These are phyloP conservation scores for Leucosporidium scottii DNA, from an alignment of 768 basidiomycete species.

Conservation along the genomic window DNA sequence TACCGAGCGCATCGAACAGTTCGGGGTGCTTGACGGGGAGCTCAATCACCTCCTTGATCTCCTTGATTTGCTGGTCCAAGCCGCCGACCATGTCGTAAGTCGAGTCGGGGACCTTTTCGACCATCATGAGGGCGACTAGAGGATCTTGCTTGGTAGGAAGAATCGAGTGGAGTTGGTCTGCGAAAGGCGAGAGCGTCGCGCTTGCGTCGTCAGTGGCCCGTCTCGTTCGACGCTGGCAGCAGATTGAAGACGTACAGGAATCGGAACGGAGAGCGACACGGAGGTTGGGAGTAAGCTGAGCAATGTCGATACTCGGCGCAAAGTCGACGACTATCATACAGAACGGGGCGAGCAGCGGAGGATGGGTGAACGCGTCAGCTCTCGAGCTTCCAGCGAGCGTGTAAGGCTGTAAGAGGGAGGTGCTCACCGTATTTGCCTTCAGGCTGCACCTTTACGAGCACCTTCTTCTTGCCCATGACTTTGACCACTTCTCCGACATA, in stretches of 20 bases:
- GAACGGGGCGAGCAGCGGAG: not conserved
- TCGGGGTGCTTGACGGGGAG: conserved; percentile 96
- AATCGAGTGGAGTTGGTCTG: conserved; percentile 90
- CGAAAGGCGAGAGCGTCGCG: not conserved
- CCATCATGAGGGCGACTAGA: conserved; percentile 98
- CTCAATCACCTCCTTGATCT: conserved; percentile 98
- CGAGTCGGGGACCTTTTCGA: conserved; percentile 97
- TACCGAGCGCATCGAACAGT: conserved; percentile 89
- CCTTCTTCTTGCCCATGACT: conserved; percentile 99
- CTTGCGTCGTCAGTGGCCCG: not conserved
- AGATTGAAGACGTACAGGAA: conserved; percentile 43
- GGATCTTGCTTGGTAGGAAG: conserved; percentile 97
- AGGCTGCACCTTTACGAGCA: conserved; percentile 94
- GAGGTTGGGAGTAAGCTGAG: conserved; percentile 69
- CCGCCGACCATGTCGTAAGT: conserved; percentile 99
- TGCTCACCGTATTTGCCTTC: conserved; percentile 96
- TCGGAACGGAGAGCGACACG: conserved; percentile 95
- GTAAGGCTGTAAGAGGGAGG: not conserved
- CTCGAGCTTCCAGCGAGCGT: not conserved
- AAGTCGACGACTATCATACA: conserved; percentile 73
- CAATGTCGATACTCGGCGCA: conserved; percentile 75
- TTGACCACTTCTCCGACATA: conserved; percentile 98
- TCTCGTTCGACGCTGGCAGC: too few species aligned
- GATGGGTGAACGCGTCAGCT: not conserved
- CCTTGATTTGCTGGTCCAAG: conserved; percentile 94